These are phyloP conservation scores for Mycosarcoma maydis DNA, from an alignment of 1,284 basidiomycete genomes.

Conservation along the genomic window DNA sequence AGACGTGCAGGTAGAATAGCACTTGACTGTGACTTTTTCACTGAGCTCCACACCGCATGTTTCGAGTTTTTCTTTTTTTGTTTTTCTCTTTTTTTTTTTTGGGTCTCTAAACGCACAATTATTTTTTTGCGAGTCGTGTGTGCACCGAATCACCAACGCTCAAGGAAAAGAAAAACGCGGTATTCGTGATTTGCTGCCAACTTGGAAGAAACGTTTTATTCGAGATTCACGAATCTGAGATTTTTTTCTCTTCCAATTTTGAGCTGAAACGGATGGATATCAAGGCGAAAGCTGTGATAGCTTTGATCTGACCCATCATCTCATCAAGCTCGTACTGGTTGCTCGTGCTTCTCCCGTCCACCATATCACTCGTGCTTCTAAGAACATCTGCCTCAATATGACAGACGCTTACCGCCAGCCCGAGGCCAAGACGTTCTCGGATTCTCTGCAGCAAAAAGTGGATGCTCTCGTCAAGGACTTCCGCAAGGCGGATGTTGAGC, in stretches of 20 bases:
- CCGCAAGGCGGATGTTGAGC: slow-evolving; percentile 51
- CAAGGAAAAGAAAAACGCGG: background rate
- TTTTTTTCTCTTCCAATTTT: slow-evolving; percentile 1
- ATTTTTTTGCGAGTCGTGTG: too few relatives aligned
- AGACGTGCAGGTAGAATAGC: too few relatives aligned
- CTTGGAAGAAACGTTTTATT: background rate
- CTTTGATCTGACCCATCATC: background rate
- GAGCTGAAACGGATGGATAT: slow-evolving; percentile 3
- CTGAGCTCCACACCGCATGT: too few relatives aligned
- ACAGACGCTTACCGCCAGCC: slow-evolving; percentile 40
- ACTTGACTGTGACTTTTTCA: too few relatives aligned
- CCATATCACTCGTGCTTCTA: background rate
- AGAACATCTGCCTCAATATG: slow-evolving; percentile 11
- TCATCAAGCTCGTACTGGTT: background rate
- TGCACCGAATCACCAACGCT: too few relatives aligned
- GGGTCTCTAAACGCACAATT: too few relatives aligned
- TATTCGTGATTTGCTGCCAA: background rate
- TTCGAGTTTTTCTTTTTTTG: too few relatives aligned
- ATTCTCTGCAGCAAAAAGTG: slow-evolving; percentile 43
- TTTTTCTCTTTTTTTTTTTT: too few relatives aligned
- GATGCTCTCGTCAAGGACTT: slow-evolving; percentile 53
- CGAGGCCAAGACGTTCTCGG: slow-evolving; percentile 45
- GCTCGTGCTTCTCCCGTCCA: background rate
- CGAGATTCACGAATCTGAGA: too few relatives aligned
- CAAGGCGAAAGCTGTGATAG: background rate